Evolutionary conservation across 371 early-diverging fungal species (phyloP).

Genomic region (Saksenaea oblongispora): DNA sequence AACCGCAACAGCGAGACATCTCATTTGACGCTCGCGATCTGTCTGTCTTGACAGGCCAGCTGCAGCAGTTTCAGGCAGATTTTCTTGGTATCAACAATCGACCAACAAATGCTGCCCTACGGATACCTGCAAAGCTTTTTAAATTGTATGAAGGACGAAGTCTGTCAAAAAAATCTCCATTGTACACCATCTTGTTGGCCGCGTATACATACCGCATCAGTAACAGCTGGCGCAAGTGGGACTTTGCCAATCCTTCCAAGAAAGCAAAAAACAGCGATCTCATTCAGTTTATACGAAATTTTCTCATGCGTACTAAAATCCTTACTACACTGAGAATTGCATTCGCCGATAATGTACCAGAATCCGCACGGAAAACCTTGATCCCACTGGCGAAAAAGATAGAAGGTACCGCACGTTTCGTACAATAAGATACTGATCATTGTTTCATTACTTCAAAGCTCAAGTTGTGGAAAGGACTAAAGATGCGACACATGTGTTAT

Average conservation of each 20-base stretch:
- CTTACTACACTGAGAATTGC: slow-evolving; percentile 51
- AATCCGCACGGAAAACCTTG: slow-evolving; percentile 43
- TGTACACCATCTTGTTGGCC: slow-evolving; percentile 53
- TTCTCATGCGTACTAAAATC: slow-evolving; percentile 30
- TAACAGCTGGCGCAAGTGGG: slow-evolving; percentile 57
- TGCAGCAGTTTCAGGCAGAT: slow-evolving; percentile 71
- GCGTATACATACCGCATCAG: slow-evolving; percentile 55
- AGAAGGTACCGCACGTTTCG: slow-evolving; percentile 40
- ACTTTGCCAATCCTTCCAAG: slow-evolving; percentile 48
- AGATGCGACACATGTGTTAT: slow-evolving; percentile 69
- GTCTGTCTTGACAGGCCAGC: slow-evolving; percentile 49
- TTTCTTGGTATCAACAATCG: slow-evolving; percentile 49
- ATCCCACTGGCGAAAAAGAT: slow-evolving; percentile 38
- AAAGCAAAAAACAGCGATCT: slow-evolving; percentile 47
- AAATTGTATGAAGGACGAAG: slow-evolving; percentile 33
- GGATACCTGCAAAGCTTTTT: slow-evolving; percentile 67
- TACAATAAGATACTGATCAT: background rate
- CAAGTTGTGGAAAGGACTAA: slow-evolving; percentile 35
- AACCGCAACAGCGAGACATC: slow-evolving; percentile 31
- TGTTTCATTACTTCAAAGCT: slow-evolving; percentile 27
- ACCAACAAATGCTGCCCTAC: slow-evolving; percentile 32
- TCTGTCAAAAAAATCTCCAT: slow-evolving; percentile 29
- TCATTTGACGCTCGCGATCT: slow-evolving; percentile 55
- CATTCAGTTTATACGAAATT: slow-evolving; percentile 45
- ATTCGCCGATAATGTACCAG: slow-evolving; percentile 47